Percentiles rank a stretch among this genome's conserved stretches.
Evolutionary conservation across 2,329 filamentous ascomycete species (phyloP).

Genomic region (Tolypocladium sp.): DNA sequence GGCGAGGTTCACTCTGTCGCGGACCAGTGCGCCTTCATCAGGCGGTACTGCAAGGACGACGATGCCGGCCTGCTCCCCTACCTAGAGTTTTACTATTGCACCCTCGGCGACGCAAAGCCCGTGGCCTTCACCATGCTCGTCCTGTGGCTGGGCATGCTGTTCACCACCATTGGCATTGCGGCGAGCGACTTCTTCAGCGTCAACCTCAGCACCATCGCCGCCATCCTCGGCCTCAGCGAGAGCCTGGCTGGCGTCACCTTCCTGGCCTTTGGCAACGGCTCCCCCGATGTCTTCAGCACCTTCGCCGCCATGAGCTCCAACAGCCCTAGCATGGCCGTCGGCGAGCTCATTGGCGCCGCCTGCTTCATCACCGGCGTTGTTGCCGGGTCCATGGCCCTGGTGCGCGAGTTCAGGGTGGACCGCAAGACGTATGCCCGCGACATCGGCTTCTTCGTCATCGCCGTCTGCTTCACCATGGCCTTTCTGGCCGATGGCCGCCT

Average conservation of each 20-base stretch:
- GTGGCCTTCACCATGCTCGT: slow-evolving; percentile 73
- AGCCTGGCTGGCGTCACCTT: slow-evolving; percentile 95
- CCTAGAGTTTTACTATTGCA: slow-evolving; percentile 84
- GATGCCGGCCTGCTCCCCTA: slow-evolving; percentile 87
- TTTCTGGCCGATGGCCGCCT: slow-evolving; percentile 81
- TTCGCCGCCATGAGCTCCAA: slow-evolving; percentile 97
- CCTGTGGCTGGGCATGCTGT: slow-evolving; percentile 79
- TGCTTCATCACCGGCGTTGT: slow-evolving; percentile 96
- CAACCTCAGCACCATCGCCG: slow-evolving; percentile 88
- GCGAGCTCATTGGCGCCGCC: slow-evolving; percentile 89
- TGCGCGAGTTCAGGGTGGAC: slow-evolving; percentile 88
- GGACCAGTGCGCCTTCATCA: slow-evolving; percentile 84
- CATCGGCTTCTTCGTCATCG: slow-evolving; percentile 82
- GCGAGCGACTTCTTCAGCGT: slow-evolving; percentile 98
- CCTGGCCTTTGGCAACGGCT: slow-evolving; percentile 93
- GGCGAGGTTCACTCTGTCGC: slow-evolving; percentile 65
- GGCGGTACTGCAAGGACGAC: slow-evolving; percentile 73
- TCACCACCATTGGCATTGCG: slow-evolving; percentile 94
- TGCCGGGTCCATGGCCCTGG: slow-evolving; percentile 91
- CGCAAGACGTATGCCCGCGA: slow-evolving; percentile 86
- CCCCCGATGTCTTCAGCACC: slow-evolving; percentile 95
- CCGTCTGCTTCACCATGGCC: slow-evolving; percentile 76
- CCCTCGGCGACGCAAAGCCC: slow-evolving; percentile 56
- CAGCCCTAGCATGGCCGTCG: slow-evolving; percentile 92
- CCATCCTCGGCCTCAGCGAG: slow-evolving; percentile 84